Percentiles rank a stretch among this genome's conserved stretches.
These are phyloP conservation scores for Neurospora sp. DNA, from an alignment of 495 filamentous ascomycete genomes.

Conservation along the genomic window DNA sequence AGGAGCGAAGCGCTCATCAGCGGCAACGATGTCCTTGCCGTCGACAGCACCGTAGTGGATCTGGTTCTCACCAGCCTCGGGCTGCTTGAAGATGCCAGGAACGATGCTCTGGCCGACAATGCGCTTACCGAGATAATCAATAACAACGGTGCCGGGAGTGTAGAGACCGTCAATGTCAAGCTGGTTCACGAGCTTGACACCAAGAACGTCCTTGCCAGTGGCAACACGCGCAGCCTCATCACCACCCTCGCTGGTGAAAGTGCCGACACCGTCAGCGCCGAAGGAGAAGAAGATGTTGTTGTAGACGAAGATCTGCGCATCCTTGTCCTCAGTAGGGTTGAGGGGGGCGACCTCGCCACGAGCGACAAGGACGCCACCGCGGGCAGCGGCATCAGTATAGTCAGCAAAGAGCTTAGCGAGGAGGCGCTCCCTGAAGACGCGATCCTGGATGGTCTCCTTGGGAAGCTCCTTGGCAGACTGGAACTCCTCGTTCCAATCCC, in stretches of 20 bases:
- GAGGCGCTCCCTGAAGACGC: slow-evolving; percentile 89
- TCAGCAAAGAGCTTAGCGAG: slow-evolving; percentile 95
- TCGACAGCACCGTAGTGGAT: slow-evolving; percentile 99
- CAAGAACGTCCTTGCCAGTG: slow-evolving; percentile 91
- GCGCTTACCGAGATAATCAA: slow-evolving; percentile 95
- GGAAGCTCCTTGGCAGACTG: slow-evolving; percentile 91
- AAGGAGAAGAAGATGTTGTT: slow-evolving; percentile 99
- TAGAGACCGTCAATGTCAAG: slow-evolving; percentile 90
- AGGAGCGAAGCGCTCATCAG: slow-evolving; percentile 72
- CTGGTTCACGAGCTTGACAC: slow-evolving; percentile 90
- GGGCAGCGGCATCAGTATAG: slow-evolving; percentile 88
- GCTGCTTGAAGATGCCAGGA: slow-evolving; percentile 97
- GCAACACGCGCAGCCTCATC: slow-evolving; percentile 95
- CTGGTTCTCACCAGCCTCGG: slow-evolving; percentile 93
- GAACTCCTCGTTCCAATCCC: slow-evolving; percentile 99
- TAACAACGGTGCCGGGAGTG: slow-evolving; percentile 90
- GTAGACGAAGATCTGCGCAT: slow-evolving; percentile 98
- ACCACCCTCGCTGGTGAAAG: slow-evolving; percentile 90
- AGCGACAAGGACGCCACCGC: slow-evolving; percentile 88
- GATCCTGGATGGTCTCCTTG: slow-evolving; percentile 85
- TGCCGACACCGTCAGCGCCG: slow-evolving; percentile 94
- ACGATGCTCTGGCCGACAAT: slow-evolving; percentile 98
- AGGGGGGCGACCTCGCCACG: slow-evolving; percentile 90
- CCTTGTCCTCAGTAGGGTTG: slow-evolving; percentile 84
- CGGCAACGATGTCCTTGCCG: slow-evolving; percentile 89